phyloP scores from a whole-genome alignment of 768 basidiomycete genomes.

The Phanerochaete sordida region DNA sequence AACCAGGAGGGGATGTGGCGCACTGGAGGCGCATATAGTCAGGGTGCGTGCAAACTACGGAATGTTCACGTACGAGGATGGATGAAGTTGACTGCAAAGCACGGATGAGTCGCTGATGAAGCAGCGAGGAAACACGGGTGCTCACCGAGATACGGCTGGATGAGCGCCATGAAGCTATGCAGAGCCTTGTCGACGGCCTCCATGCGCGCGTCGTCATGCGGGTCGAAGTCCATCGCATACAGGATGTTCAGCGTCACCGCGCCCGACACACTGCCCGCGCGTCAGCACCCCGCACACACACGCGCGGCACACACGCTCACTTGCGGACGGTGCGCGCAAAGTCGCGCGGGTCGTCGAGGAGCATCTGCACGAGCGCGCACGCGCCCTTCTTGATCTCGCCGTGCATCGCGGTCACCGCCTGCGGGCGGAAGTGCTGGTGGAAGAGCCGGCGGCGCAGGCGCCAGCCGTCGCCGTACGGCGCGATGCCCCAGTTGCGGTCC shows the following conservation, averaged over 20 bases:
- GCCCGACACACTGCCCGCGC: neutral
- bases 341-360: neutral
- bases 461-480: constrained; percentile 8
- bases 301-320: neutral
- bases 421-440: constrained; percentile 4
- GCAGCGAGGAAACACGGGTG: neutral
- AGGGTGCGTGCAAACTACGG: neutral
- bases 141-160: neutral
- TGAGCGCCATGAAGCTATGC: neutral
- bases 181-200: neutral
- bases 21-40: constrained; percentile 8
- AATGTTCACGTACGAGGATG: neutral
- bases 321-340: neutral
- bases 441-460: constrained; percentile 3
- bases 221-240: neutral
- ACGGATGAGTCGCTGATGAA: neutral
- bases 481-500: neutral
- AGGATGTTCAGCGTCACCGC: neutral
- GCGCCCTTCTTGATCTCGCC: neutral
- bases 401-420: neutral
- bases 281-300: neutral
- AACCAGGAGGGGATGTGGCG: constrained; percentile 20
- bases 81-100: neutral
- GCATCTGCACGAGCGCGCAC: neutral
- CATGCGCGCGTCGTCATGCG: neutral